A percentile compares a stretch with the other conserved stretches of the same genome.
Evolutionary conservation across 176 grass and related monocot genomes (phyloP).

Genomic region (maize (Zea mays)): DNA sequence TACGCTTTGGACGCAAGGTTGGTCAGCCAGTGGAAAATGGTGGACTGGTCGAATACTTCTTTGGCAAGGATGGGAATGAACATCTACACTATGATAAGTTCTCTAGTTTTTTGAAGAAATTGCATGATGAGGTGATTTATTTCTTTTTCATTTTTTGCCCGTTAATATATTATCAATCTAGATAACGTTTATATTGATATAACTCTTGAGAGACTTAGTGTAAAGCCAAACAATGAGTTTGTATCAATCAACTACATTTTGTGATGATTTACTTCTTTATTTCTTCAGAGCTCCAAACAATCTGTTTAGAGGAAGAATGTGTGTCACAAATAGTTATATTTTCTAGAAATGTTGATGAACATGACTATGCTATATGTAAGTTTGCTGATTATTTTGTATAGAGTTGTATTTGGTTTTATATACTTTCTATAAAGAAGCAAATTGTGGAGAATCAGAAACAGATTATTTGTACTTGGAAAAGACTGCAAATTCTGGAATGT

Average conservation of each 20-base stretch:
- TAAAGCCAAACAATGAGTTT: not conserved
- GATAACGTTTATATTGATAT: not conserved
- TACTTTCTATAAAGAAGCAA: conserved; percentile 2
- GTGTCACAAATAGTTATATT: not conserved
- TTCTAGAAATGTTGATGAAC: conserved; percentile 4
- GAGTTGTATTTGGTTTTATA: not conserved
- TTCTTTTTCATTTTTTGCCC: conserved; percentile 12
- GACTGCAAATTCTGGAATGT: not conserved
- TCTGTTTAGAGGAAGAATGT: not conserved
- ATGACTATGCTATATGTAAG: not conserved
- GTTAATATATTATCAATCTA: not conserved
- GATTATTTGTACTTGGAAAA: not conserved
- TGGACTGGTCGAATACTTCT: conserved; percentile 64
- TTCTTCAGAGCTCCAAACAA: conserved; percentile 14
- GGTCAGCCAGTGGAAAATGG: conserved; percentile 66
- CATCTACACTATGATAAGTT: conserved; percentile 81
- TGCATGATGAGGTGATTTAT: conserved; percentile 82
- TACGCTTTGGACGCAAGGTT: conserved; percentile 74
- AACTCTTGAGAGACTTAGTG: not conserved
- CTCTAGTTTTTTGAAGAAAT: conserved; percentile 70
- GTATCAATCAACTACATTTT: conserved; percentile 8
- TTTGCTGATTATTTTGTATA: not conserved
- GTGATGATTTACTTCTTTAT: not conserved
- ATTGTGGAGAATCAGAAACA: not conserved
- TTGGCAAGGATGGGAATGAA: conserved; percentile 29